Base-by-base conservation (phyloP, 441 rosid genomes). In the Mallotus japonicus region DNA sequence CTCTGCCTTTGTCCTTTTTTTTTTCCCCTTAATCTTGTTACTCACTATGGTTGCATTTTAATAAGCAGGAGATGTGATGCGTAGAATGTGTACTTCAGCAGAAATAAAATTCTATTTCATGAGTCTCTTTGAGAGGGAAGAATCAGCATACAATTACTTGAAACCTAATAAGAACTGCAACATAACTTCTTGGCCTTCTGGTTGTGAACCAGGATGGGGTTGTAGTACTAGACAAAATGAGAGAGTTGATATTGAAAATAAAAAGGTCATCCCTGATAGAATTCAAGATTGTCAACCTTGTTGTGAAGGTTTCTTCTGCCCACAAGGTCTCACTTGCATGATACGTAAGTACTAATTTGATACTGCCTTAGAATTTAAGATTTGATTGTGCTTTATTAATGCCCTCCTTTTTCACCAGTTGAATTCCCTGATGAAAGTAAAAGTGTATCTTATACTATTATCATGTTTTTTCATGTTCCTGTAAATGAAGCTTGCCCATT, bases 151-250 rank as follows among this genome's bases (percentile, higher is more conserved):
- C 65, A 82, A 70, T 74, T 50, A 73, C 80, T 75, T 87, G 78
- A 81, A 77, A 82, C 87, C 90, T 51, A 95, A 90, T 81, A 75
- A 32, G 67, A 90, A 95, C 75, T 95, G 99, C 79, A 92, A 95
- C 80, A 79, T 93, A 72, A 84, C 88, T 69, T 82, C 87, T 40
- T 92, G 97, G 99, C 75, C 82, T 72, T 65, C 91, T 70, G 98
- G 99, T 72, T 95, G 99, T 83, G 98, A 95, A 75, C 99, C 99
- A 17, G 98, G 99, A 72, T 95, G 99, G 99, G 89, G 86, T 44
- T 95, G 99, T 76, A 79, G 90, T 79, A 51, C 76, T 11, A 83
- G 75, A 19, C 53, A n/a, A 44, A 72, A 79, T 28, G 81, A 83
- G 73, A 77, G 76, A 69, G 82, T 85, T 42, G 91, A 85, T 72